Evolutionary conservation across 1,284 basidiomycete species (phyloP), one percentile per base, ranked within the genome.

Genomic region (Leccinum ponderosum): DNA sequence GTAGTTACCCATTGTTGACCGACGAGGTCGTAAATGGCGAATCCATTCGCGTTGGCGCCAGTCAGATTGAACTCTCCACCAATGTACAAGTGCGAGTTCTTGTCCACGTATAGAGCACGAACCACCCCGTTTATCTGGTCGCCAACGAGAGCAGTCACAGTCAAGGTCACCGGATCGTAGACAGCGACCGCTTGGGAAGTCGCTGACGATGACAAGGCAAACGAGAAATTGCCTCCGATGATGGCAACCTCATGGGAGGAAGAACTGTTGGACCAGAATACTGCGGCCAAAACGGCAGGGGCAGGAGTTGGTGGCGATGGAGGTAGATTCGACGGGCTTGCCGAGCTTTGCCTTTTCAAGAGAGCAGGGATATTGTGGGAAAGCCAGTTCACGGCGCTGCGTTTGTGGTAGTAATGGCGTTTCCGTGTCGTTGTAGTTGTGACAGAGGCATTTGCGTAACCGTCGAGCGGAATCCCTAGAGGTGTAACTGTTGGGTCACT

Each of bases 141-240:
- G 5, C 89, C 88, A 33, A 78, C 73, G 11, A 97, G 82, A 1
- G 86, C 80, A 35, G 81, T 76, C n/a, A 89, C 76, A 6, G 76
- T 76, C 1, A 77, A 78, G 1, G 80, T 75, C 8, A 77, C 68
- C 7, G 84, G 76, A 71, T 94, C 81, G 73, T 97, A 97, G 53
- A 95, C 78, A 0, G 87, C 94, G 35, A 98, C 73, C 55, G 84
- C 89, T 64, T 80, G 78, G 6, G 82, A 77, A n/a, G 69, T 74
- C 8, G 76, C 69, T 1, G 81, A 77, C 7, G 80, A 79, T 15
- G 78, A 70, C 11, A 77, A 72, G 3, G 80, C 69, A 68, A 89
- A 90, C 3, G 89, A 86, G 73, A 97, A 98, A 76, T 97, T 95
- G 54, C 96, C 96, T 42, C 95, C 96, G 55, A 98, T 80, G 65